Evolutionary conservation across 208 protist species (phyloP).

Genomic region (Leishmania amazonensis): DNA sequence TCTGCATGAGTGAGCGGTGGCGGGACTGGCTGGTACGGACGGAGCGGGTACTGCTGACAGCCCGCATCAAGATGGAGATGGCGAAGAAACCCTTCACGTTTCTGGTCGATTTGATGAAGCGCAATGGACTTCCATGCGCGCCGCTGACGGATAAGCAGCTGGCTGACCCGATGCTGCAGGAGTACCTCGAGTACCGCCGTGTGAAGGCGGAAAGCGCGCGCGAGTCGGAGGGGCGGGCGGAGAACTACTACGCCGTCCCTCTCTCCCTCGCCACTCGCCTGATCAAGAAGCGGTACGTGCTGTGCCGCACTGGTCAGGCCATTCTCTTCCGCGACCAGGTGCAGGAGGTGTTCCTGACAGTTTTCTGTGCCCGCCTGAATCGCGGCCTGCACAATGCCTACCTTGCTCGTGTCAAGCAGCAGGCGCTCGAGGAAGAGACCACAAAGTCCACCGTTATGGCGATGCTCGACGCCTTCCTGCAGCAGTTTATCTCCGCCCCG

Average conservation of each 20-base stretch:
- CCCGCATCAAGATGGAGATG: constrained; percentile 69
- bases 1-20: constrained; percentile 91
- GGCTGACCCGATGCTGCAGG: constrained; percentile 40
- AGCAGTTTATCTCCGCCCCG: constrained; percentile 80
- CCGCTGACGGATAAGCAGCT: constrained; percentile 55
- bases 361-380: constrained; percentile 69
- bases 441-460: constrained; percentile 66
- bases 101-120: constrained; percentile 69
- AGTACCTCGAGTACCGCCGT: constrained; percentile 70
- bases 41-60: constrained; percentile 86
- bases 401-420: constrained; percentile 62
- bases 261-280: constrained; percentile 78
- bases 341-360: constrained; percentile 84
- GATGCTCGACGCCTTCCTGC: constrained; percentile 88
- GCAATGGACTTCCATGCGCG: constrained; percentile 74
- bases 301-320: constrained; percentile 67
- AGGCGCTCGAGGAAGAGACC: constrained; percentile 63
- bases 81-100: constrained; percentile 68
- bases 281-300: constrained; percentile 66
- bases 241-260: constrained; percentile 82
- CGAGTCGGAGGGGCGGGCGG: constrained; percentile 39
- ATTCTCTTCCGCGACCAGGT: constrained; percentile 84
- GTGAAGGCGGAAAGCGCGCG: constrained; percentile 28
- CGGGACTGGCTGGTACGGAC: constrained; percentile 84
- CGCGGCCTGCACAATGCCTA: constrained; percentile 81